phyloP scores from a whole-genome alignment of 352 stramenopile genomes.

The Thraustochytrium sp. region DNA sequence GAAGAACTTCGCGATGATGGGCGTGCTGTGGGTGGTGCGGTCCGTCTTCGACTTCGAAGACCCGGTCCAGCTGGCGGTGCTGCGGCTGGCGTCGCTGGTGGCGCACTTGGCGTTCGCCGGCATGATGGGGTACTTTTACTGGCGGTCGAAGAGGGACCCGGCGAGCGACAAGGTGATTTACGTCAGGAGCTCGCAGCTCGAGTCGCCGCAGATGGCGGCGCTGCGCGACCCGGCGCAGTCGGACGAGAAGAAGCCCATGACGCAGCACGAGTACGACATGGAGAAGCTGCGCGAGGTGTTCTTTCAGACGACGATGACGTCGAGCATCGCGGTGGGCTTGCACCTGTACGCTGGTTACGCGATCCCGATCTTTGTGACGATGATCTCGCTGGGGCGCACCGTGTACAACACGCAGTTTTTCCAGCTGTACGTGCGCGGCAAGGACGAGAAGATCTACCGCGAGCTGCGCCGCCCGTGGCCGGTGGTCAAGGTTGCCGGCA shows the following conservation, averaged over 20 bases:
- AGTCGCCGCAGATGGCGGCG: neutral
- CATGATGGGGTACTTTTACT: conserved; percentile 15
- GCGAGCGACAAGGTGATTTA: neutral
- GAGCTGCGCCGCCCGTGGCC: conserved; percentile 27
- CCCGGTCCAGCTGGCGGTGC: neutral
- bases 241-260: conserved; percentile 33
- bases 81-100: neutral
- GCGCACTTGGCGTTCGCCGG: neutral
- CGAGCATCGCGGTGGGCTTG: neutral
- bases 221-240: neutral
- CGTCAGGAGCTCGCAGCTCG: neutral
- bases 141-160: neutral
- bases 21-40: neutral
- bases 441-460: conserved; percentile 29
- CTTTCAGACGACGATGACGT: neutral
- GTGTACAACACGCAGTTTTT: neutral
- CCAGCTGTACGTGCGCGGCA: neutral
- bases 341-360: neutral
- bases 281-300: neutral
- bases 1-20: neutral
- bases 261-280: conserved; percentile 11
- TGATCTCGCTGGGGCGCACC: neutral
- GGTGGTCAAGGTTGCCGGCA: neutral
- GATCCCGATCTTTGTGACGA: neutral
- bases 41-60: conserved; percentile 29